Conservation (phyloP, 768 basidiomycete species). For the Hemileccinum rubropunctum region DNA sequence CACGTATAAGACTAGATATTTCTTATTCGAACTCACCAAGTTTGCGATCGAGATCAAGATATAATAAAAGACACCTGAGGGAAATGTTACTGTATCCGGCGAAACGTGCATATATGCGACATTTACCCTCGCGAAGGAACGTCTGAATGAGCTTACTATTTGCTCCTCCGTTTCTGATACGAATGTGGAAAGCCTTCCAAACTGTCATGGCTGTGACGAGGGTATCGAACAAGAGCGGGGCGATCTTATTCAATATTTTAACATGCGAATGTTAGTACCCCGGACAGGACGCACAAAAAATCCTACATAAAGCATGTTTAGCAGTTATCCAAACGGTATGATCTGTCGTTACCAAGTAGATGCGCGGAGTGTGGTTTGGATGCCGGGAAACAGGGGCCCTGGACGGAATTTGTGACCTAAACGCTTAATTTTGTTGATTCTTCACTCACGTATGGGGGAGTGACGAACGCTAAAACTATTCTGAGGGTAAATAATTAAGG, state of each 20-base stretch:
- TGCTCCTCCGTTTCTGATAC: conserved; percentile 69
- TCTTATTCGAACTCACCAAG: conserved; percentile 39
- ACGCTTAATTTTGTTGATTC: background rate
- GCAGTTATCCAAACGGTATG: background rate
- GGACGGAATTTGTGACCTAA: conserved; percentile 30
- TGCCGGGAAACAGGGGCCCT: conserved; percentile 75
- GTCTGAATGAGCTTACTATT: conserved; percentile 81
- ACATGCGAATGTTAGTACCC: background rate
- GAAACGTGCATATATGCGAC: conserved; percentile 1
- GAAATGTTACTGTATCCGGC: background rate
- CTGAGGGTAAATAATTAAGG: conserved; percentile 9
- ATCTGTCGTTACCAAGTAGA: conserved; percentile 56
- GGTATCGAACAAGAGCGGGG: conserved; percentile 78
- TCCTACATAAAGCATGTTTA: conserved; percentile 33
- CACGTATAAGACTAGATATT: background rate
- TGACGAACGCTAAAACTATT: conserved; percentile 63
- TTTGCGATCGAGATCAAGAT: conserved; percentile 85
- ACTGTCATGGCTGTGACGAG: conserved; percentile 79
- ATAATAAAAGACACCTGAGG: conserved; percentile 73
- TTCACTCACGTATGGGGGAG: conserved; percentile 54
- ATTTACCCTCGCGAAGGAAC: conserved; percentile 73
- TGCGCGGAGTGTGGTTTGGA: conserved; percentile 84
- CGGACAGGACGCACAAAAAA: conserved; percentile 51
- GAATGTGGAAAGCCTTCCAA: conserved; percentile 74
- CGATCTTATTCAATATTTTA: conserved; percentile 50